Evolutionary conservation across 2,329 filamentous ascomycete species (phyloP), one percentile per base, ranked within the genome.

Genomic region (Lasiodiplodia sp.): DNA sequence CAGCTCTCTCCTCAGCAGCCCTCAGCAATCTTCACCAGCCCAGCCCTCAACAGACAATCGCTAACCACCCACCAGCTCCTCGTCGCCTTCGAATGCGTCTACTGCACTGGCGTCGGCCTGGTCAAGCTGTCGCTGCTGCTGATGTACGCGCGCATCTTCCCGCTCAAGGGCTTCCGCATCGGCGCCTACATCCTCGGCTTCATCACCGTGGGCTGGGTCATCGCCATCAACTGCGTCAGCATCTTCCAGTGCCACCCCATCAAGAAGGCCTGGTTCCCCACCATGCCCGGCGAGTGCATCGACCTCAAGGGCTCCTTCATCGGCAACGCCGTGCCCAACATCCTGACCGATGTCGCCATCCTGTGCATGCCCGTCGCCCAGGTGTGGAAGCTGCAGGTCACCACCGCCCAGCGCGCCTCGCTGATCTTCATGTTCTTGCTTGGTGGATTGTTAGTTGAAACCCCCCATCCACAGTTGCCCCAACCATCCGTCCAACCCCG

Each of bases 61-160:
- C 64, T 67, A 11, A 67, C 51, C 21, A 28, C 25, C 6, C 31
- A 4, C 11, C 25, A 86, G 74, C 80, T 82, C 72, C 78, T 86
- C 6, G 73, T 86, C 14, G 81, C 83, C 12, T 83, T 81, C 25
- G 83, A 85, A 72, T 78, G 85, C 67, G 75, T 85, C 49, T 86
- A 86, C 71, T 81, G 79, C 31, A 85, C 79, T 72, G 84, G 83
- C 37, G 75, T 86, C 3, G 82, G 80, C 49, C 81, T 84, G 76
- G 84, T 84, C n/a, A 87, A 86, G 71, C 67, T 86, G 16, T 82
- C 81, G 63, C 77, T 87, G 25, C 72, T 87, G 55, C 74, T 86
- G 52, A 85, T 87, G 83, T 87, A 86, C 76, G 81, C 80, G 72
- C 83, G 84, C 72, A 85, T 87, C 70, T 87, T 87, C 73, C 82